Percentiles rank a stretch among this genome's conserved stretches.
Conservation (phyloP, 441 rosid species). For the Syzygium syzygioides region DNA sequence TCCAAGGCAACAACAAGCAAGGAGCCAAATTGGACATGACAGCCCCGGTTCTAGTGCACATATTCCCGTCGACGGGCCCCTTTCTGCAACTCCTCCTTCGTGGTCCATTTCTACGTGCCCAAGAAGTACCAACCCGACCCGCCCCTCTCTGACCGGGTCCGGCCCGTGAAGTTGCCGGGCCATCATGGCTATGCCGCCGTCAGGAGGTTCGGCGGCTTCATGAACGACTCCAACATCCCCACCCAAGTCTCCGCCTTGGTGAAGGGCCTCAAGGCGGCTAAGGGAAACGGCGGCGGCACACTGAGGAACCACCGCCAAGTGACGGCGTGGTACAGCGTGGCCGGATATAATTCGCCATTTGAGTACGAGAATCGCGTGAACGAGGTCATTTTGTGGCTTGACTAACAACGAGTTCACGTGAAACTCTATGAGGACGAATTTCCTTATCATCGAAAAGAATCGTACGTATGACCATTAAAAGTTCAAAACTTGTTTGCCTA, state of each 20-base stretch:
- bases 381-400: constrained; percentile 13
- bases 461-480: not conserved
- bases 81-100: constrained; percentile 1
- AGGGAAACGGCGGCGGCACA: not conserved
- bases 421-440: not conserved
- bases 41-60: constrained; percentile 15
- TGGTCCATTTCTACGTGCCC: constrained; percentile 17
- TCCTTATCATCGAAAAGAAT: not conserved
- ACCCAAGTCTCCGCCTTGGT: not conserved
- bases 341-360: constrained; percentile 15
- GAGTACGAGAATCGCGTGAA: constrained; percentile 9
- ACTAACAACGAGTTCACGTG: not conserved
- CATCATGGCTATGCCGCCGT: constrained; percentile 4
- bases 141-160: constrained; percentile 5
- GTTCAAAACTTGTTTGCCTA: not conserved
- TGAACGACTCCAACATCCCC: not conserved
- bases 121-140: constrained; percentile 3
- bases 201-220: constrained; percentile 17
- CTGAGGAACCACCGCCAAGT: not conserved
- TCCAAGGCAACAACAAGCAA: constrained; percentile 22
- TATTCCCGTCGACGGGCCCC: not conserved
- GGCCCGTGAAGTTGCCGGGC: constrained; percentile 5
- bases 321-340: not conserved
- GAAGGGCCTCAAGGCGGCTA: constrained; percentile 4
- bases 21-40: constrained; percentile 18